Percentiles rank a stretch among this genome's conserved stretches.
phyloP scores from a whole-genome alignment of 2,329 filamentous ascomycete genomes.

The Hymenoscyphus albidus region DNA sequence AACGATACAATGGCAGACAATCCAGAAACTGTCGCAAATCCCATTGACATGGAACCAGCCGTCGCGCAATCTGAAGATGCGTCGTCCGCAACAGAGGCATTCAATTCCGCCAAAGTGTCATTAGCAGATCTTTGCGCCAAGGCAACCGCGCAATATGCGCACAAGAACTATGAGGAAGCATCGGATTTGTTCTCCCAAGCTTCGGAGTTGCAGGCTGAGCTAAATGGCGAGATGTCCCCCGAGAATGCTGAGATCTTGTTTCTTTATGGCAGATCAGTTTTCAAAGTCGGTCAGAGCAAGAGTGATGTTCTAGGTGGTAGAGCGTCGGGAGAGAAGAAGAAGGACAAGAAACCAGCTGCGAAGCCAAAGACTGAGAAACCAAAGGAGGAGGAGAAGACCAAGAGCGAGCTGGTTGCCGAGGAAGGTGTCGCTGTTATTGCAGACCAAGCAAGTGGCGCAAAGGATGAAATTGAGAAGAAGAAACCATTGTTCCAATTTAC shows the following conservation, averaged over 20 bases:
- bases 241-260: slow-evolving; percentile 94
- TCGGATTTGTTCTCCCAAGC: slow-evolving; percentile 86
- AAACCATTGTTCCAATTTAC: slow-evolving; percentile 88
- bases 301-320: slow-evolving; percentile 90
- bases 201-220: slow-evolving; percentile 80
- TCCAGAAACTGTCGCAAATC: slow-evolving; percentile 11
- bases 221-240: slow-evolving; percentile 88
- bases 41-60: slow-evolving; percentile 29
- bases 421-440: slow-evolving; percentile 42
- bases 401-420: slow-evolving; percentile 43
- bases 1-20: neutral
- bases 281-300: slow-evolving; percentile 89
- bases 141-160: slow-evolving; percentile 79
- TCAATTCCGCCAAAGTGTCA: slow-evolving; percentile 50
- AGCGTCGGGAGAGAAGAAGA: slow-evolving; percentile 56
- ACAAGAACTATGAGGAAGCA: slow-evolving; percentile 83
- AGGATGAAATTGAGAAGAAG: slow-evolving; percentile 45
- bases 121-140: slow-evolving; percentile 74
- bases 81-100: slow-evolving; percentile 28
- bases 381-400: slow-evolving; percentile 30
- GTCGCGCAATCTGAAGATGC: slow-evolving; percentile 22
- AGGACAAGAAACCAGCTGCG: slow-evolving; percentile 41
- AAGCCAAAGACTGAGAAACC: slow-evolving; percentile 38
- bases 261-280: slow-evolving; percentile 87
- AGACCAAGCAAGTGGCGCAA: slow-evolving; percentile 30